phyloP scores from a whole-genome alignment of 441 rosid genomes.

The Euphorbia corollata region DNA sequence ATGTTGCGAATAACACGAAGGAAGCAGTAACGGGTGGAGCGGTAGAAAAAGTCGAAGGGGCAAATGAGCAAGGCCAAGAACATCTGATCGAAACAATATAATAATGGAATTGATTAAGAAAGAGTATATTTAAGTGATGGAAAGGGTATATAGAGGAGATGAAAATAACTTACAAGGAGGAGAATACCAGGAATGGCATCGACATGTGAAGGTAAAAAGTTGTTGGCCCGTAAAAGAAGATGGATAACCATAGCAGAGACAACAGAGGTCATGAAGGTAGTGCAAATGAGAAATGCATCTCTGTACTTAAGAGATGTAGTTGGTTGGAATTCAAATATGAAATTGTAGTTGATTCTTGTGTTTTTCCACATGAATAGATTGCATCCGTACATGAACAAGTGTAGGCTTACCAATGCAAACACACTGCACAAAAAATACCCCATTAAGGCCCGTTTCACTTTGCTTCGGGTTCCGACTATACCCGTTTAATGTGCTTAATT shows the following conservation, averaged over 20 bases:
- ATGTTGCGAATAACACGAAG: conserved; percentile 67
- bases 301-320: conserved; percentile 78
- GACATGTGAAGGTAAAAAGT: conserved; percentile 53
- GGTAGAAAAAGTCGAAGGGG: conserved; percentile 73
- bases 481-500: too few relatives aligned
- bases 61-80: conserved; percentile 60
- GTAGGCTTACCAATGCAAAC: conserved; percentile 83
- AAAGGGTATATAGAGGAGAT: neutral
- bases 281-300: conserved; percentile 84
- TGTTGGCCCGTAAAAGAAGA: conserved; percentile 62
- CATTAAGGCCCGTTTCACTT: too few relatives aligned
- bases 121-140: neutral
- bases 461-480: too few relatives aligned
- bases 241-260: conserved; percentile 78
- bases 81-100: conserved; percentile 35
- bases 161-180: conserved; percentile 44
- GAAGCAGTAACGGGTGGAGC: conserved; percentile 82
- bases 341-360: conserved; percentile 76
- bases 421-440: conserved; percentile 45
- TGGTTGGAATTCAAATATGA: conserved; percentile 80
- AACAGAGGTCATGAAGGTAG: conserved; percentile 83
- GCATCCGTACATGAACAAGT: conserved; percentile 95
- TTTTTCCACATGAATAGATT: conserved; percentile 83
- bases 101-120: neutral
- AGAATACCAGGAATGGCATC: conserved; percentile 87